phyloP scores from a whole-genome alignment of 2,329 filamentous ascomycete species.

The Colletotrichum eremochloae region DNA sequence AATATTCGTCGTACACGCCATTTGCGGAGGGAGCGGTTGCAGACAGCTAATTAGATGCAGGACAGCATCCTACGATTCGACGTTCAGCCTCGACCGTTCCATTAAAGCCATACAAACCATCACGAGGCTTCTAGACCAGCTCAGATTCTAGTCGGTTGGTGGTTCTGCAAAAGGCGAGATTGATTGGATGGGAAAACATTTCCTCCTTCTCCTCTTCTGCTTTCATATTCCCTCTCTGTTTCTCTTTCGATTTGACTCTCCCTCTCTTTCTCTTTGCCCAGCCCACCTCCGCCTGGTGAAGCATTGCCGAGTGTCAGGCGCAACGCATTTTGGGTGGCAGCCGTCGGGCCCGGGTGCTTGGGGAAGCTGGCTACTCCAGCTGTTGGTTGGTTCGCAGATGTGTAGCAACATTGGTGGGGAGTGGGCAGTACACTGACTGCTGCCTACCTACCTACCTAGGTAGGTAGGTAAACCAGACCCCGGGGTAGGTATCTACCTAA shows the following conservation, averaged over 20 bases:
- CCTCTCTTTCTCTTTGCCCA: neutral
- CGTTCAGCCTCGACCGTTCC: neutral
- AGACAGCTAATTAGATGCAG: neutral
- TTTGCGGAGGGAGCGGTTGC: neutral
- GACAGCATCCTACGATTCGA: neutral
- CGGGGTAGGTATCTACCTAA: neutral
- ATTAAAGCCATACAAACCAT: neutral
- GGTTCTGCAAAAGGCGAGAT: neutral
- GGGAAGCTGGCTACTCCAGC: neutral
- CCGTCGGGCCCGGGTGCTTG: slow-evolving; percentile 12
- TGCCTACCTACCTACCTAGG: neutral
- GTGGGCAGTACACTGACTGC: neutral
- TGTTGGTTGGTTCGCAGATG: slow-evolving; percentile 37
- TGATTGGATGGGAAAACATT: slow-evolving; percentile 5
- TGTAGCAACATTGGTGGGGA: slow-evolving; percentile 34
- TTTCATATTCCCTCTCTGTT: neutral
- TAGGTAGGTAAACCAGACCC: no score
- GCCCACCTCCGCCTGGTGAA: slow-evolving; percentile 31
- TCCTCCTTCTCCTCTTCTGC: neutral
- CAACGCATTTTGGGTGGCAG: slow-evolving; percentile 20
- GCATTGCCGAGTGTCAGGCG: slow-evolving; percentile 33
- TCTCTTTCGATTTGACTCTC: neutral
- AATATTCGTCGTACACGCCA: neutral
- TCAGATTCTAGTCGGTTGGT: slow-evolving; percentile 1
- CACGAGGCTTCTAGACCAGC: slow-evolving; percentile 6